Evolutionary conservation across 352 stramenopile genomes (phyloP), one percentile per base, ranked within the genome.

Genomic region (Globisporangium acanthophoron): DNA sequence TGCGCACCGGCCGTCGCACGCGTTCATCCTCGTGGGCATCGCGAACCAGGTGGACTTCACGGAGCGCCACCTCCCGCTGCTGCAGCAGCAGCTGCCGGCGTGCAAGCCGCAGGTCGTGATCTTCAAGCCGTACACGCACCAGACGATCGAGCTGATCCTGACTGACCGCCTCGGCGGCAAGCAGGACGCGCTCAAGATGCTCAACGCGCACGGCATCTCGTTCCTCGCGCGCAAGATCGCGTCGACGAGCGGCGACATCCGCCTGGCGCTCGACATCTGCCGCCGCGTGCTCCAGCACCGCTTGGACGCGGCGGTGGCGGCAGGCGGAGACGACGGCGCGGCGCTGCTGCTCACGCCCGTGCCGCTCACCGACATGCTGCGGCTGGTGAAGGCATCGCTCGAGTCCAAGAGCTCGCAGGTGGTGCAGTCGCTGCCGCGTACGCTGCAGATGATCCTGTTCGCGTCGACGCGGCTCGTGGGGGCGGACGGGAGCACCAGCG

Each of bases 21-120:
- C 74, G 53, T 89, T 94, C 49, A 72, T 93, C 47, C 67, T 94
- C 7, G 65, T 94, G 33, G 85, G 85, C 5, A 89, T 94, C 59
- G 82, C 85, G 7, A 94, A 94, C 56, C 83, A 89, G 46, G 78
- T 93, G 13, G 85, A 94, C 54, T 89, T 94, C 52, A 92, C 85
- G 0, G 80, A 94, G 62, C 74, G 80, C n/a, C 77, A 92, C 41
- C 51, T 92, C 45, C 73, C 75, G 11, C 66, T 78, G 41, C 67
- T 94, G 2, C 67, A 80, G 54, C 65, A 78, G 48, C 70, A 81
- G 16, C 37, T 88, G 44, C 76, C 77, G 0, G 62, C 78, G 9
- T 76, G 73, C 55, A 74, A 76, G 18, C 80, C 85, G 0, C 61
- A 74, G 11, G 80, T 90, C 31, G 67, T 92, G 44, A 78, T 94